These are phyloP conservation scores for Kodamaea neixiangensis DNA, from an alignment of 805 yeast species.

Conservation along the genomic window DNA sequence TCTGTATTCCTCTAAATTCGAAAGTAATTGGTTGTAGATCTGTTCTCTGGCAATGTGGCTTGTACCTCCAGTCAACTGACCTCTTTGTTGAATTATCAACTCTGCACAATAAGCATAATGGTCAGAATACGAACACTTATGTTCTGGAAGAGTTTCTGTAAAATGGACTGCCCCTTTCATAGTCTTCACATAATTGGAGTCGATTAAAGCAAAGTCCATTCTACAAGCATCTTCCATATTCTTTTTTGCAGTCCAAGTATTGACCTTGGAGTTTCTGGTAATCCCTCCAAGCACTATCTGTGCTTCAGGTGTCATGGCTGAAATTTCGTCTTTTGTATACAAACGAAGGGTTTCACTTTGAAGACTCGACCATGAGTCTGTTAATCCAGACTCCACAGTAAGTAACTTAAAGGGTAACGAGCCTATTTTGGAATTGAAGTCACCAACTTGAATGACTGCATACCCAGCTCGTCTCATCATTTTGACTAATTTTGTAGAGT, in stretches of 20 bases:
- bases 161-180: constrained; percentile 70
- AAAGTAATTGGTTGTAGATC: constrained; percentile 39
- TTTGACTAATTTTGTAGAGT: constrained; percentile 67
- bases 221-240: constrained; percentile 74
- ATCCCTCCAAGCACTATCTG: constrained; percentile 78
- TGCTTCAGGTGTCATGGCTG: constrained; percentile 32
- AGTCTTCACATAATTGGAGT: constrained; percentile 52
- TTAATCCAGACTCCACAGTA: constrained; percentile 64
- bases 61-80: not conserved
- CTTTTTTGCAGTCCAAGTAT: constrained; percentile 76
- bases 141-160: constrained; percentile 62
- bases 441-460: constrained; percentile 89
- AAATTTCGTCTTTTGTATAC: constrained; percentile 22
- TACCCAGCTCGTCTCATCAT: constrained; percentile 72
- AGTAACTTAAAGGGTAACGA: constrained; percentile 78
- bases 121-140: constrained; percentile 72
- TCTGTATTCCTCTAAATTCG: constrained; percentile 47
- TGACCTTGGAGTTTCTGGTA: constrained; percentile 85
- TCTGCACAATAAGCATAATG: constrained; percentile 76
- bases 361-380: constrained; percentile 79
- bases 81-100: constrained; percentile 19
- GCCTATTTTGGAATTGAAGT: constrained; percentile 85
- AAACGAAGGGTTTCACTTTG: constrained; percentile 47
- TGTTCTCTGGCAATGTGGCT: constrained; percentile 16
- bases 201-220: constrained; percentile 85